Evolutionary conservation across 768 basidiomycete species (phyloP), one percentile per base, ranked within the genome.

Genomic region (Amanita subjunquillea): DNA sequence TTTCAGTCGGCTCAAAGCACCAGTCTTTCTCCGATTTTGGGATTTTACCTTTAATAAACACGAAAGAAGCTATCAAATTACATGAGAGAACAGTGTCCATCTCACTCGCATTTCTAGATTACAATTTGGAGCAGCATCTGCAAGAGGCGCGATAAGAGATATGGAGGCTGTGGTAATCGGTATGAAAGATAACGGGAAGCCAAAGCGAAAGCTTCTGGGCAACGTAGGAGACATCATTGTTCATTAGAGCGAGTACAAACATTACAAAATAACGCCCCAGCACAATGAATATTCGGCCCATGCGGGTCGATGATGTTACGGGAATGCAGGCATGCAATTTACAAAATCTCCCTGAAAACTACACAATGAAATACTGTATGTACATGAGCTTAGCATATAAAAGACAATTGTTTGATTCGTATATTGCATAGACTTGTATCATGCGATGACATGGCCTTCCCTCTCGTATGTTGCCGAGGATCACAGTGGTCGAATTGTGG

Each of bases 401-500:
- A 17, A 48, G 34, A 58, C 48, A 46, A 40, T 17, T 37, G 46
- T 30, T 9, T 48, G 42, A 49, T 29, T 43, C 49, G 23, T 56
- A 80, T n/a, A 13, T 17, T 39, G n/a, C 34, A 52, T 51, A 75
- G 91, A 93, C 66, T 76, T 95, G 44, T 97, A 93, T 67, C 93
- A 96, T 63, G 80, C 83, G 7, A 75, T 95, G 70, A 90, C 91
- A n/a, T 97, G 94, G 94, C 94, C 94, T 2, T 82, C 87, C 34
- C 75, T 97, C 20, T 95, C 92, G 9, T 96, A 87, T 58, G 92
- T 97, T 2, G 94, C 94, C 1, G 91, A 93, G 65, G 92, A 95
- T 60, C 80, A 84, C 58, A 83, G 89, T 59, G 93, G 93, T 8
- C 79, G 89, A 54, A 85, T 97, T 51, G 92, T 96, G 12, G 94